A percentile compares a stretch with the other conserved stretches of the same genome.
These are phyloP conservation scores for Clarireedia hainanense DNA, from an alignment of 2,329 filamentous ascomycete species.

Conservation along the genomic window DNA sequence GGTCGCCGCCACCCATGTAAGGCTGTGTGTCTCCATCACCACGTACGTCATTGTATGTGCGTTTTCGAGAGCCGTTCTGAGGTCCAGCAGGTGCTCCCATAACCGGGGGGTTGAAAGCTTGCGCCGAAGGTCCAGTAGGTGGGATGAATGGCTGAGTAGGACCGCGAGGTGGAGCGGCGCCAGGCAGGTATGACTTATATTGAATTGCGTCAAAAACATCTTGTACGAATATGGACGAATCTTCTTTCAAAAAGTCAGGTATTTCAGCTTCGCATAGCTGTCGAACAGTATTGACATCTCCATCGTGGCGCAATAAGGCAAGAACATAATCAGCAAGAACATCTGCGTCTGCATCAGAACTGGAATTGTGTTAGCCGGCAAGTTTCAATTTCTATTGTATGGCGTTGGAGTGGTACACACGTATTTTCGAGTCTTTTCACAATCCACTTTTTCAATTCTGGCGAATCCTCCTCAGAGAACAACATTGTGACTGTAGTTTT, in stretches of 20 bases:
- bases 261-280: conserved; percentile 64
- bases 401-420: conserved; percentile 37
- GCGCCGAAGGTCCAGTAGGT: conserved; percentile 22
- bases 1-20: conserved; percentile 24
- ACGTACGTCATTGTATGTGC: conserved; percentile 44
- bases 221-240: conserved; percentile 56
- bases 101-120: conserved; percentile 19
- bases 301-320: conserved; percentile 65
- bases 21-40: conserved; percentile 35
- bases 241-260: conserved; percentile 66
- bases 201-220: conserved; percentile 62
- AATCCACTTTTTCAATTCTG: conserved; percentile 66
- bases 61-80: conserved; percentile 38
- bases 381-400: conserved; percentile 13
- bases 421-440: conserved; percentile 69
- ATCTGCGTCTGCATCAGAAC: conserved; percentile 72
- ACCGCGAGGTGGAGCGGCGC: conserved; percentile 36
- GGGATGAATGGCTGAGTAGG: conserved; percentile 21
- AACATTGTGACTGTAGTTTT: conserved; percentile 40
- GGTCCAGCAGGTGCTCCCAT: conserved; percentile 19
- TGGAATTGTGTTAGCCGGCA: conserved; percentile 27
- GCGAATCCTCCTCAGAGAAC: conserved; percentile 54
- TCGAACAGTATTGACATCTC: conserved; percentile 54
- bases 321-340: conserved; percentile 82
- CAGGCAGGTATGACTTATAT: conserved; percentile 53